Evolutionary conservation across 2,329 filamentous ascomycete genomes (phyloP).

Genomic region (Neophaeococcomyces aloes): DNA sequence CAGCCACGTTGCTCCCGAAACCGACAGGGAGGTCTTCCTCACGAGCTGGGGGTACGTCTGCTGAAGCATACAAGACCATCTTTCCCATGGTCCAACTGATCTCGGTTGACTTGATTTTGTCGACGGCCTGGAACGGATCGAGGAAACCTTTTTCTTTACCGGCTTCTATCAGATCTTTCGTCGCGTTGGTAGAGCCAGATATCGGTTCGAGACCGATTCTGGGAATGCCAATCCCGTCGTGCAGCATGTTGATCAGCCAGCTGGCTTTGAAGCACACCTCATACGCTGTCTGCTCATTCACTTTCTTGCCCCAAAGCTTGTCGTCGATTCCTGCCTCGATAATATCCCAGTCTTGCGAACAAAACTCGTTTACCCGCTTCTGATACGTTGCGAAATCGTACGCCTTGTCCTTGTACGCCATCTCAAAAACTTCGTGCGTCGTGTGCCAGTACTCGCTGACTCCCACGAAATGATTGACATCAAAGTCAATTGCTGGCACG

Average conservation of each 20-base stretch:
- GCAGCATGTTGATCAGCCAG: conserved; percentile 93
- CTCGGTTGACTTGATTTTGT: conserved; percentile 84
- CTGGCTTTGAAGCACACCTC: conserved; percentile 96
- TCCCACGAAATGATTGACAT: conserved; percentile 93
- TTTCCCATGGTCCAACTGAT: conserved; percentile 96
- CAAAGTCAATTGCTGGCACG: conserved; percentile 90
- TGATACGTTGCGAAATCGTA: conserved; percentile 92
- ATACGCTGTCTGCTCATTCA: conserved; percentile 61
- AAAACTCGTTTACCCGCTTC: conserved; percentile 71
- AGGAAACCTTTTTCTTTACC: conserved; percentile 65
- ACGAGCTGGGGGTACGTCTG: conserved; percentile 58
- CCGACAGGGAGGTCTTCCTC: conserved; percentile 64
- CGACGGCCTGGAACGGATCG: conserved; percentile 81
- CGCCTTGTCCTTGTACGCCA: conserved; percentile 61
- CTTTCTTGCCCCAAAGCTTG: conserved; percentile 64
- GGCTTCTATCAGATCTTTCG: conserved; percentile 57
- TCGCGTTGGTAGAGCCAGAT: conserved; percentile 52
- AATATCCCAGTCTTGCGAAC: conserved; percentile 66
- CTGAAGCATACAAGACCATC: conserved; percentile 88
- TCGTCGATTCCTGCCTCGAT: conserved; percentile 58
- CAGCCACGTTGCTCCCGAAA: conserved; percentile 73
- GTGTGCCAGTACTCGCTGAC: conserved; percentile 99
- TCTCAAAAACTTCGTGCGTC: conserved; percentile 83
- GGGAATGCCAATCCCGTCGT: conserved; percentile 91
- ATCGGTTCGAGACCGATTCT: conserved; percentile 60